Conservation (phyloP, 1,139 yeast genomes). For the Yarrowia galli region DNA sequence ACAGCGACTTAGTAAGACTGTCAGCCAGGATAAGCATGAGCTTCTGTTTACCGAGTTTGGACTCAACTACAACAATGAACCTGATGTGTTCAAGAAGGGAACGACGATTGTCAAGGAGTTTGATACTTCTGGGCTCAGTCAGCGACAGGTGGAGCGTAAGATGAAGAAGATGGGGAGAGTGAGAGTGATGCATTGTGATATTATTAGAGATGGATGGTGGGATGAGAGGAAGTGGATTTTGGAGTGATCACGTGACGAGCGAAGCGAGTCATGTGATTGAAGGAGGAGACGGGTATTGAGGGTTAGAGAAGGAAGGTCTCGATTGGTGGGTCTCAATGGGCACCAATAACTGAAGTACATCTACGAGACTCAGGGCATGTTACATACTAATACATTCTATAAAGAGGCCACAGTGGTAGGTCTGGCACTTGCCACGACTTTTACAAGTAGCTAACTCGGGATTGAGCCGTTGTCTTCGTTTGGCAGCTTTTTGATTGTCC, state of each 20-base stretch:
- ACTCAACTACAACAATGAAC: slow-evolving; percentile 88
- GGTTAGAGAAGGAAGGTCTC: too few species aligned
- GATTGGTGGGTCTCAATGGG: too few species aligned
- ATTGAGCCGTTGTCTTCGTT: too few species aligned
- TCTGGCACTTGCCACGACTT: too few species aligned
- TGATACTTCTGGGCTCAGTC: slow-evolving; percentile 47
- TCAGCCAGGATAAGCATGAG: slow-evolving; percentile 86
- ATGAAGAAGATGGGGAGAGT: slow-evolving; percentile 58
- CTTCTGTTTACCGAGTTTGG: slow-evolving; percentile 77
- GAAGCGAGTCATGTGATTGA: background rate
- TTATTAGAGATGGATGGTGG: slow-evolving; percentile 49
- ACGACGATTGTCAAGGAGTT: slow-evolving; percentile 70
- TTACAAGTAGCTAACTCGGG: too few species aligned
- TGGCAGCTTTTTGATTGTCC: too few species aligned
- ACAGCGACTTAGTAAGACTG: slow-evolving; percentile 69
- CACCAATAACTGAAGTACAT: too few species aligned
- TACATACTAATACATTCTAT: too few species aligned
- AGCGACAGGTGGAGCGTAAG: slow-evolving; percentile 61
- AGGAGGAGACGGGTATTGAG: background rate
- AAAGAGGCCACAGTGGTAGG: too few species aligned
- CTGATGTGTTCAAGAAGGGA: slow-evolving; percentile 87
- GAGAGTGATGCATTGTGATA: slow-evolving; percentile 54
- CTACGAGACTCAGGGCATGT: too few species aligned
- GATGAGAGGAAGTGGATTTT: slow-evolving; percentile 43
- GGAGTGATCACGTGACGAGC: background rate